Conservation (phyloP, 768 basidiomycete genomes). For the Lepiota brunneoincarnata region DNA sequence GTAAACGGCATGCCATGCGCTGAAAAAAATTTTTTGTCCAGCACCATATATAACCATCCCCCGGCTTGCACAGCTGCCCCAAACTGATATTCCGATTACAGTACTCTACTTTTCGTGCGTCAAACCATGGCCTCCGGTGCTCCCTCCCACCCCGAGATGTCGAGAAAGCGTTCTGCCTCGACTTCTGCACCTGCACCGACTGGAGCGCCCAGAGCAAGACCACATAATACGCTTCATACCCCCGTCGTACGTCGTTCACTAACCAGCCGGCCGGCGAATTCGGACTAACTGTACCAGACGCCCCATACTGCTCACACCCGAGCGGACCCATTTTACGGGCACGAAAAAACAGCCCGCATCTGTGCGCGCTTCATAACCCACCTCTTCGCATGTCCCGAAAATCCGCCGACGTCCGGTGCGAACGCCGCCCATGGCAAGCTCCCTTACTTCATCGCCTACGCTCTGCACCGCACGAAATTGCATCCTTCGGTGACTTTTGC, state of each 20-base stretch:
- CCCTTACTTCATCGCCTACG: slow-evolving; percentile 83
- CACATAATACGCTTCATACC: slow-evolving; percentile 10
- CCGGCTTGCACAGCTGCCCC: background rate
- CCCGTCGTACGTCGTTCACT: slow-evolving; percentile 3
- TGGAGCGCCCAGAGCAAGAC: slow-evolving; percentile 10
- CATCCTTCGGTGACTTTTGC: slow-evolving; percentile 69
- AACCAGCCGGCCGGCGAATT: slow-evolving; percentile 5
- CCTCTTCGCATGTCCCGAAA: slow-evolving; percentile 83
- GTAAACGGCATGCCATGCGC: background rate
- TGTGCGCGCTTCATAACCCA: slow-evolving; percentile 81
- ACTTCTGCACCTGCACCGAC: slow-evolving; percentile 3
- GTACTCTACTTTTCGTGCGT: slow-evolving; percentile 5
- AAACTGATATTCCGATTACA: background rate
- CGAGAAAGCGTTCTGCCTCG: slow-evolving; percentile 6
- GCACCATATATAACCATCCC: background rate
- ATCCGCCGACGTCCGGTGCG: slow-evolving; percentile 49
- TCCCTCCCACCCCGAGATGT: slow-evolving; percentile 8
- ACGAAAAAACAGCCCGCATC: slow-evolving; percentile 67
- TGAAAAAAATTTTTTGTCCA: slow-evolving; percentile 11
- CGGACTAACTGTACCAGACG: slow-evolving; percentile 18
- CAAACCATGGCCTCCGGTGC: slow-evolving; percentile 5
- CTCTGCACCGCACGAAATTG: slow-evolving; percentile 79
- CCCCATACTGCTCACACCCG: slow-evolving; percentile 24
- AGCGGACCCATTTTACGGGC: slow-evolving; percentile 68
- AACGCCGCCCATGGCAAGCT: slow-evolving; percentile 59